Evolutionary conservation across 805 yeast species (phyloP), one percentile per base, ranked within the genome.

Genomic region (Wickerhamiella slavikovae): DNA sequence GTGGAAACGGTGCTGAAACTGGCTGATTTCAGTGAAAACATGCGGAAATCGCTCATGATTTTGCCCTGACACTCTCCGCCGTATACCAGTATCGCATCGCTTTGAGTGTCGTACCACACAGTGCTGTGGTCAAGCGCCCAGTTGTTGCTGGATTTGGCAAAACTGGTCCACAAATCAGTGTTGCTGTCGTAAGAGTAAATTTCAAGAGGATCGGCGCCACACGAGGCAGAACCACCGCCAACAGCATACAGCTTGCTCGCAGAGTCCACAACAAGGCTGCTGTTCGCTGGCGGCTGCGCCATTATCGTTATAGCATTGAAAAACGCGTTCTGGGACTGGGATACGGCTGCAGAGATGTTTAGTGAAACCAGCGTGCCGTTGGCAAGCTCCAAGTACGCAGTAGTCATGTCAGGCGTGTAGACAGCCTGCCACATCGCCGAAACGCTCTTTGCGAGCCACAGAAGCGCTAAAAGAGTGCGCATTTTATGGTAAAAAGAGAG

Each of bases 51-150:
- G 17, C 29, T 15, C 13, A 38, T 36, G 20, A 43, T 36, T 14
- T 28, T 17, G 17, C 31, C 35, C n/a, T 35, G 23, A 30, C 53
- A 47, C 16, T 23, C 28, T 5, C 54, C 54, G 17, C 54, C 54
- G 20, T 41, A 49, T 4, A 45, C 28, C 29, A 47, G 48, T 17
- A 48, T 35, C 9, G 31, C 29, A 22, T 42, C 39, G 24, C 24
- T 22, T 22, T 26, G 18, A 3, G 31, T 36, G 27, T 38, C 46
- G 25, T 28, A 34, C 52, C 52, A 49, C 6, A 37, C 40, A 3
- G 45, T 36, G 22, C 47, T 35, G 22, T 35, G 35, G 10, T 34
- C 37, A 12, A 33, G 31, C 27, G 32, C 36, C 47, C 47, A 47
- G 13, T 31, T 29, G 20, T 35, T 37, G 19, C 34, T 13, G 8